phyloP scores from a whole-genome alignment of 2,329 filamentous ascomycete genomes.

The Westerdykella sp. region DNA sequence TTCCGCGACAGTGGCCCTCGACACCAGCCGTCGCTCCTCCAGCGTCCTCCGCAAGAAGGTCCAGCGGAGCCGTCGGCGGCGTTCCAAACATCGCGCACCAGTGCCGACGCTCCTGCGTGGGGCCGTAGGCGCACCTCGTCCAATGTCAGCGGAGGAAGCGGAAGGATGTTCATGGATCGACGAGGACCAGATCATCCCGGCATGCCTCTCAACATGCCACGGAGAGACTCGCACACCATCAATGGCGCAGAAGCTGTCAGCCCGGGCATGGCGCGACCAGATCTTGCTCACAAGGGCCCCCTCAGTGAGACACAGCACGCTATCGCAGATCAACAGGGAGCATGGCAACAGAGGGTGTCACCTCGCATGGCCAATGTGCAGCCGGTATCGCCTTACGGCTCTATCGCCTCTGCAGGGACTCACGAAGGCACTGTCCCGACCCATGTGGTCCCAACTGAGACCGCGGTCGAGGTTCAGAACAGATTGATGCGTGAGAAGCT shows the following conservation, averaged over 20 bases:
- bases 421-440: constrained; percentile 24
- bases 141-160: constrained; percentile 81
- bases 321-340: constrained; percentile 12
- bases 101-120: constrained; percentile 59
- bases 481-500: constrained; percentile 64
- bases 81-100: constrained; percentile 72
- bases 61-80: constrained; percentile 79
- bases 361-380: constrained; percentile 28
- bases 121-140: constrained; percentile 78
- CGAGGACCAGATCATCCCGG: constrained; percentile 36
- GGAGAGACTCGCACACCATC: constrained; percentile 26
- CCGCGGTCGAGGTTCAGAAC: constrained; percentile 59
- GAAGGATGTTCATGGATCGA: constrained; percentile 54
- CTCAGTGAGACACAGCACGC: constrained; percentile 86
- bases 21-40: constrained; percentile 73
- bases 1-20: constrained; percentile 63
- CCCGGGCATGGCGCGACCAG: constrained; percentile 18
- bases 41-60: constrained; percentile 60
- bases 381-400: constrained; percentile 34
- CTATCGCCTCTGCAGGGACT: constrained; percentile 16
- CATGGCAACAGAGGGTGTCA: constrained; percentile 23
- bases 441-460: constrained; percentile 47
- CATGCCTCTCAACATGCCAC: constrained; percentile 22
- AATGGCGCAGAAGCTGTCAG: constrained; percentile 21
- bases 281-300: constrained; percentile 57